These are phyloP conservation scores for Fennellomyces sp. DNA, from an alignment of 371 early-diverging fungal genomes.

Conservation along the genomic window DNA sequence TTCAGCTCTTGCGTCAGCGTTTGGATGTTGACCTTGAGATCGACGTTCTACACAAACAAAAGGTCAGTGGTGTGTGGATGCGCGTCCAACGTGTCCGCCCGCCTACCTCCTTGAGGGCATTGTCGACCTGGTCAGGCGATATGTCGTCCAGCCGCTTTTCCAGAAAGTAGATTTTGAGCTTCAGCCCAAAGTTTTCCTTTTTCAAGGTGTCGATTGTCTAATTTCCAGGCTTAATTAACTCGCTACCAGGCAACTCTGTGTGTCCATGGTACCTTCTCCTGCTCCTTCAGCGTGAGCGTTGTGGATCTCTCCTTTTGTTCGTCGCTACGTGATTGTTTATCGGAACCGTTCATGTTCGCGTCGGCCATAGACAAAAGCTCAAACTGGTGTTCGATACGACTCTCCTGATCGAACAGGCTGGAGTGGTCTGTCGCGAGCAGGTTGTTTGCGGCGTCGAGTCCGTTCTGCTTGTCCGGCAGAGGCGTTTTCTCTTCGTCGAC, in stretches of 20 bases:
- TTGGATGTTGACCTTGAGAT: conserved; percentile 56
- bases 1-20: conserved; percentile 49
- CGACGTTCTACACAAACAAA: conserved; percentile 53
- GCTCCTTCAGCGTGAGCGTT: conserved; percentile 61
- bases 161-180: conserved; percentile 68
- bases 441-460: not conserved
- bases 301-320: conserved; percentile 18
- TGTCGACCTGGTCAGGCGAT: conserved; percentile 62
- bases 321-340: not conserved
- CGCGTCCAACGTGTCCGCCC: not conserved
- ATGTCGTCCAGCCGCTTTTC: conserved; percentile 61
- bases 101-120: conserved; percentile 59
- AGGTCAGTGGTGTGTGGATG: too few species aligned
- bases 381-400: conserved; percentile 11
- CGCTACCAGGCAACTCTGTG: too few species aligned
- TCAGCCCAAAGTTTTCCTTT: conserved; percentile 74
- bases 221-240: too few species aligned
- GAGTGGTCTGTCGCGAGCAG: not conserved
- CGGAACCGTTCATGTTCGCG: not conserved
- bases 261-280: conserved; percentile 63
- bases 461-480: not conserved
- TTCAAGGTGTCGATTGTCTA: conserved; percentile 71
- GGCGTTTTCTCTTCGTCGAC: not conserved
- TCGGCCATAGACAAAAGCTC: conserved; percentile 13
- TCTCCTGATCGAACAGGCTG: conserved; percentile 12